phyloP scores from a whole-genome alignment of 441 rosid species.

The Adansonia madagascariensis region DNA sequence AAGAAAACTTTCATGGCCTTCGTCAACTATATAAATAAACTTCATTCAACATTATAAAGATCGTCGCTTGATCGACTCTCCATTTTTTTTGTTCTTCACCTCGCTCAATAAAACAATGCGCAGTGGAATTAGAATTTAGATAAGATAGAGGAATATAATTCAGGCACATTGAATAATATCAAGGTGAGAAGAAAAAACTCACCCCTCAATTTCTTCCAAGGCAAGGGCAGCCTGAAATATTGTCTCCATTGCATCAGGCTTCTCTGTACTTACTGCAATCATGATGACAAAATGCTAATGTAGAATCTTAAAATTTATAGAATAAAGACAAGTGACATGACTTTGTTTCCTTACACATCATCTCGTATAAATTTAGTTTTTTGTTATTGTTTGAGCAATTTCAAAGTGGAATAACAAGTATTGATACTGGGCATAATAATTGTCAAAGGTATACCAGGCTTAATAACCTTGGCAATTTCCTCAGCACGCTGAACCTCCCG shows the following conservation, averaged over 20 bases:
- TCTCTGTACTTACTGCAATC: conserved; percentile 63
- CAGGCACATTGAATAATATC: background rate
- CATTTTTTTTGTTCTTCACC: too few relatives aligned
- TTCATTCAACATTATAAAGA: background rate
- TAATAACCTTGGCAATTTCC: conserved; percentile 72
- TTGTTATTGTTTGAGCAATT: conserved; percentile 16
- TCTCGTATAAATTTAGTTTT: background rate
- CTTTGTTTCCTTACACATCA: conserved; percentile 8
- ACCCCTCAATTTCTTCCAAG: conserved; percentile 79
- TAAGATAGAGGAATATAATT: background rate
- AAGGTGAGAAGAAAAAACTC: conserved; percentile 39
- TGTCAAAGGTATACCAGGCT: conserved; percentile 59
- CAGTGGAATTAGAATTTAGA: too few relatives aligned
- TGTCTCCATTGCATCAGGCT: conserved; percentile 97
- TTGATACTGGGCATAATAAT: background rate
- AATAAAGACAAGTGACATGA: background rate
- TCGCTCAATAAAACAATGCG: too few relatives aligned
- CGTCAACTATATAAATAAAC: conserved; percentile 3
- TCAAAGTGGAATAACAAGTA: background rate
- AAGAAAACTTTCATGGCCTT: background rate
- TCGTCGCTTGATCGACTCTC: background rate
- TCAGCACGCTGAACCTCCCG: conserved; percentile 82
- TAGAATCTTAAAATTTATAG: conserved; percentile 15
- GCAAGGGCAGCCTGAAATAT: conserved; percentile 87
- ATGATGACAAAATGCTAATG: conserved; percentile 20